Conservation (phyloP, 768 basidiomycete species). For the Gloeophyllum trabeum region DNA sequence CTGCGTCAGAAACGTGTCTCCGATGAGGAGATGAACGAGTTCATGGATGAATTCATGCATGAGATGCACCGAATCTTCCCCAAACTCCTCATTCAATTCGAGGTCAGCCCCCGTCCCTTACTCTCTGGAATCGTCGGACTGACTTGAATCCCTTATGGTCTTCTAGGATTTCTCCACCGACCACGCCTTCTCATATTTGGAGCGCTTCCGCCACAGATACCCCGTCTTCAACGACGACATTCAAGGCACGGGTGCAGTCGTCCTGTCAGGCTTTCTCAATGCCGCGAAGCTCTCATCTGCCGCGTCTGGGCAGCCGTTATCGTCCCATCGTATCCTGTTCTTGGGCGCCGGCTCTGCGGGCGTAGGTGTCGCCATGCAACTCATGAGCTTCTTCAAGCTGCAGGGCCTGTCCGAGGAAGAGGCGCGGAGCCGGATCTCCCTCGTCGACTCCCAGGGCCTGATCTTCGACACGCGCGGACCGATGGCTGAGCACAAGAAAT, state of each 20-base stretch:
- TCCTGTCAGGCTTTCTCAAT: slow-evolving; percentile 83
- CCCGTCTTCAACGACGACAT: slow-evolving; percentile 88
- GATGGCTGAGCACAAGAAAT: slow-evolving; percentile 78
- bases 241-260: slow-evolving; percentile 78
- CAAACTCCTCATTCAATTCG: slow-evolving; percentile 78
- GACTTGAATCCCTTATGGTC: not conserved
- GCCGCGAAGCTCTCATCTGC: slow-evolving; percentile 69
- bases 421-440: slow-evolving; percentile 67
- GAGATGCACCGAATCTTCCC: slow-evolving; percentile 72
- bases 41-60: slow-evolving; percentile 91
- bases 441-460: slow-evolving; percentile 82
- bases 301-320: slow-evolving; percentile 57
- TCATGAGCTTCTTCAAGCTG: slow-evolving; percentile 81
- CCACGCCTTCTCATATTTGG: slow-evolving; percentile 80
- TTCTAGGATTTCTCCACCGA: slow-evolving; percentile 83
- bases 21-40: slow-evolving; percentile 56
- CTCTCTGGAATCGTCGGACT: not conserved
- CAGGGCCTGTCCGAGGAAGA: slow-evolving; percentile 68
- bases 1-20: slow-evolving; percentile 59
- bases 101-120: slow-evolving; percentile 27
- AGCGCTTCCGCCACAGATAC: slow-evolving; percentile 63
- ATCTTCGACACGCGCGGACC: slow-evolving; percentile 64
- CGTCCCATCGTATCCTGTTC: slow-evolving; percentile 80
- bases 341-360: slow-evolving; percentile 89
- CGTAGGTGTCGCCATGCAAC: slow-evolving; percentile 84